A percentile compares a stretch with the other conserved stretches of the same genome.
Conservation (phyloP, 176 grass and related monocot genomes). For the Dendrocalamus sinicus region DNA sequence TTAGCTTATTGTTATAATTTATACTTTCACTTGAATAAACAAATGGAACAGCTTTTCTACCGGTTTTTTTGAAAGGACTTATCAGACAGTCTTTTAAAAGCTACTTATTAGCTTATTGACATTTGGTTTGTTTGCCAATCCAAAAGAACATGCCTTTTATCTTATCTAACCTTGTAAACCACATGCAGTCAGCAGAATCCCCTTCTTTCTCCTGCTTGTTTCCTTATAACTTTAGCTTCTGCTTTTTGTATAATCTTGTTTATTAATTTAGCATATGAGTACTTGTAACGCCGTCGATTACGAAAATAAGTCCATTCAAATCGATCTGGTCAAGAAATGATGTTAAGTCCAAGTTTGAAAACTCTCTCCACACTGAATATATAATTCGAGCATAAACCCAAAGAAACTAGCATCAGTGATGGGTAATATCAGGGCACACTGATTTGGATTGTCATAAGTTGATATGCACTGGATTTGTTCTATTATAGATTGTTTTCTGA, state of each 20-base stretch:
- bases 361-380: neutral
- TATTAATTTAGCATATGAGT: neutral
- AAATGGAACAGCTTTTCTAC: too few species aligned
- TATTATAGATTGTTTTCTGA: neutral
- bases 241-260: neutral
- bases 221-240: neutral
- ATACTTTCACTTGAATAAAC: too few species aligned
- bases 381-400: neutral
- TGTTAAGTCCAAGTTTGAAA: neutral
- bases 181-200: slow-evolving; percentile 26
- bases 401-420: neutral
- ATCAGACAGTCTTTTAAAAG: too few species aligned
- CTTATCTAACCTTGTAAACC: neutral
- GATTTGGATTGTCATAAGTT: neutral
- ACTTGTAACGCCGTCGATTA: neutral
- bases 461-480: neutral
- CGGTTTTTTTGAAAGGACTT: too few species aligned
- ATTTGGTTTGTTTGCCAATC: too few species aligned
- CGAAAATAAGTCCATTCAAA: neutral
- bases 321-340: neutral
- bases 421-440: neutral
- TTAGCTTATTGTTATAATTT: too few species aligned
- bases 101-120: fast-evolving
- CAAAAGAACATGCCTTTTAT: too few species aligned
- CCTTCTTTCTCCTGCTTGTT: slow-evolving; percentile 10